These are phyloP conservation scores for Penicillium odoratum DNA, from an alignment of 495 filamentous ascomycete genomes.

Conservation along the genomic window DNA sequence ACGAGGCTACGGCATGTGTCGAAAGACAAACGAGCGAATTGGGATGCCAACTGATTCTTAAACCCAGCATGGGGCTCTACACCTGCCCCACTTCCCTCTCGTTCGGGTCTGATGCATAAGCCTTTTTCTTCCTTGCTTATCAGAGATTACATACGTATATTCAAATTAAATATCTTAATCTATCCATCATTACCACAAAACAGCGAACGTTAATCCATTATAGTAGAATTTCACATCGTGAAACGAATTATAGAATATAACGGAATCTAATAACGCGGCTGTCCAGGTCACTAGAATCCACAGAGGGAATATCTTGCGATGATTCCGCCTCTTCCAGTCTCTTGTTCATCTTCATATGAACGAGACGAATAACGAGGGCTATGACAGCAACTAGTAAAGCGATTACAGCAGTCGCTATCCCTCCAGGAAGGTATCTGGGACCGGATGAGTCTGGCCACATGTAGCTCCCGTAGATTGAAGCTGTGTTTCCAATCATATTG, in stretches of 20 bases:
- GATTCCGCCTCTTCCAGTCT: conserved; percentile 47
- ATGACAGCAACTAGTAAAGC: conserved; percentile 30
- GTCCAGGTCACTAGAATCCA: conserved; percentile 33
- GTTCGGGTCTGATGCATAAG: too few species aligned
- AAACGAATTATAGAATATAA: conserved; percentile 40
- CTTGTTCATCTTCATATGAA: conserved; percentile 63
- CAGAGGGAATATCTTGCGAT: conserved; percentile 36
- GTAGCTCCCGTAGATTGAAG: conserved; percentile 71
- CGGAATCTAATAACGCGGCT: conserved; percentile 58
- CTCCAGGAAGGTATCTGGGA: conserved; percentile 41
- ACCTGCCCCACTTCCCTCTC: too few species aligned
- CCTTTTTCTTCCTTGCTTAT: too few species aligned
- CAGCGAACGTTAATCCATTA: not conserved
- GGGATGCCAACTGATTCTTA: too few species aligned
- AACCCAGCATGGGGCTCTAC: too few species aligned
- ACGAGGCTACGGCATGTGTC: too few species aligned
- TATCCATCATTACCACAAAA: not conserved
- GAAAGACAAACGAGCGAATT: too few species aligned
- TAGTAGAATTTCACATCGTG: not conserved
- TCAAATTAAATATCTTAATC: too few species aligned
- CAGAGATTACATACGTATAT: too few species aligned
- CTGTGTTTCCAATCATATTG: conserved; percentile 72
- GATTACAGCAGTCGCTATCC: conserved; percentile 32
- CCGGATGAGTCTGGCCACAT: conserved; percentile 60
- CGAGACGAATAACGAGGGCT: conserved; percentile 31